These are phyloP conservation scores for Apiospora saccharicola DNA, from an alignment of 2,329 filamentous ascomycete species.

Conservation along the genomic window DNA sequence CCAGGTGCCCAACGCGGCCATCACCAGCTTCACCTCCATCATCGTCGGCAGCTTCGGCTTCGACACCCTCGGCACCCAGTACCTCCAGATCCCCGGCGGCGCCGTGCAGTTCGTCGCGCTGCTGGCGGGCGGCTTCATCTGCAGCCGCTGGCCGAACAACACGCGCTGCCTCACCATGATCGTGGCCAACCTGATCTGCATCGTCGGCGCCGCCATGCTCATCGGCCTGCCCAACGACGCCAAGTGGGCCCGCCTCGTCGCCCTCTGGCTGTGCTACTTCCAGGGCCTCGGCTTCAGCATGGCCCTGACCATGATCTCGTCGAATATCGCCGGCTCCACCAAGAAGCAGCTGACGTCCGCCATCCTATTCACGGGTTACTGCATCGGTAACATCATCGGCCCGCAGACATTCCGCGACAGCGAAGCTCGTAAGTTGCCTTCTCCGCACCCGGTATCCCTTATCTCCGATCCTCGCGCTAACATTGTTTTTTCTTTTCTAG, in stretches of 20 bases:
- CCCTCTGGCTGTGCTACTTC: conserved; percentile 57
- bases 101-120: conserved; percentile 63
- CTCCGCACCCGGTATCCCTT: neutral
- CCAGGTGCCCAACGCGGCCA: conserved; percentile 62
- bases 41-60: conserved; percentile 44
- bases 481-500: conserved; percentile 28
- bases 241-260: conserved; percentile 65
- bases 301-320: conserved; percentile 43
- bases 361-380: conserved; percentile 42
- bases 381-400: conserved; percentile 44
- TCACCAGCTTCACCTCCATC: conserved; percentile 52
- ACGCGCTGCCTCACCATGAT: conserved; percentile 63
- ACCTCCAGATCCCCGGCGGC: conserved; percentile 67
- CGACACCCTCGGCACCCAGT: conserved; percentile 59
- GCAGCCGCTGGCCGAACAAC: conserved; percentile 57
- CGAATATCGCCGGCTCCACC: conserved; percentile 43
- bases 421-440: conserved; percentile 36
- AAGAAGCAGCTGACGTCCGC: conserved; percentile 43
- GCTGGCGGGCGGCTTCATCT: conserved; percentile 57
- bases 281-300: conserved; percentile 44
- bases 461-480: conserved; percentile 2
- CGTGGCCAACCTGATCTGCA: conserved; percentile 61
- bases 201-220: conserved; percentile 58
- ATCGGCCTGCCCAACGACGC: conserved; percentile 57
- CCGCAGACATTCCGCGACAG: conserved; percentile 40